Percentiles rank a stretch among this genome's conserved stretches.
Conservation (phyloP, 768 basidiomycete genomes). For the Vararia minispora region DNA sequence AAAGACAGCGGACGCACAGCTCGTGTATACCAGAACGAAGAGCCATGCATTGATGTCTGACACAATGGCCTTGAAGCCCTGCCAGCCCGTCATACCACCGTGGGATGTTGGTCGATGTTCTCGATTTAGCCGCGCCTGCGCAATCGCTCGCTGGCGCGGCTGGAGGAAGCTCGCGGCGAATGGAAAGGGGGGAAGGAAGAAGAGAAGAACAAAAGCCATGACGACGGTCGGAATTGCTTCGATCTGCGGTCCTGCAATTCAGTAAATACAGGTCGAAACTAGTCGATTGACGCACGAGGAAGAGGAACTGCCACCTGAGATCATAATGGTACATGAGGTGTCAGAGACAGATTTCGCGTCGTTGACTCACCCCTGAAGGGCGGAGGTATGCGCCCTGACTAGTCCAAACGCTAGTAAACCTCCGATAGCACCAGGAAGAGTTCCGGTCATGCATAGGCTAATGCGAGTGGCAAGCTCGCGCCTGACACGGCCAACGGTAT, state of each 20-base stretch:
- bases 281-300: constrained; percentile 26
- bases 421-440: constrained; percentile 44
- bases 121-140: constrained; percentile 42
- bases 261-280: background rate
- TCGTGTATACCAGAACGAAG: constrained; percentile 39
- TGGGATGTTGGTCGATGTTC: constrained; percentile 48
- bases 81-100: constrained; percentile 46
- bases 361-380: constrained; percentile 26
- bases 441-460: constrained; percentile 49
- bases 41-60: constrained; percentile 41
- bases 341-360: background rate
- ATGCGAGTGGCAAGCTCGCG: constrained; percentile 40
- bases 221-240: constrained; percentile 45
- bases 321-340: background rate
- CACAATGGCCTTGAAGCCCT: constrained; percentile 42
- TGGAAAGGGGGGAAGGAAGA: constrained; percentile 45
- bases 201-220: constrained; percentile 36
- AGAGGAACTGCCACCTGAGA: constrained; percentile 47
- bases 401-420: constrained; percentile 47
- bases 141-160: constrained; percentile 41
- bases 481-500: constrained; percentile 19
- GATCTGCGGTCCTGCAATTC: constrained; percentile 26
- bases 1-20: constrained; percentile 32
- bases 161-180: constrained; percentile 42
- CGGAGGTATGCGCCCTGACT: constrained; percentile 37